A percentile compares a stretch with the other conserved stretches of the same genome.
Evolutionary conservation across 179 eudicot species (phyloP).

Genomic region (Gypsophila paniculata): DNA sequence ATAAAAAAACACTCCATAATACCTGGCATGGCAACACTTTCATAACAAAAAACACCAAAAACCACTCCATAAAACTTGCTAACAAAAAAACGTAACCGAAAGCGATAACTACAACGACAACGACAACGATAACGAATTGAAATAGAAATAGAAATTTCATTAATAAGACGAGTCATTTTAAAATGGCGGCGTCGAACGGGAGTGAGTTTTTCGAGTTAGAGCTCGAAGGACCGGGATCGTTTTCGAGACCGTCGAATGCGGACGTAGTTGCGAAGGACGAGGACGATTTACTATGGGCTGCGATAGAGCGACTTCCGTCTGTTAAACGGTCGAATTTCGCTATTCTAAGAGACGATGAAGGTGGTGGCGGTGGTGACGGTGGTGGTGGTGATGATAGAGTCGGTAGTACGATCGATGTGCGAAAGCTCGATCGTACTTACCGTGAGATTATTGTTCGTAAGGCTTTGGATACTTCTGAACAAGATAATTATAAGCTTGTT

Average conservation of each 20-base stretch:
- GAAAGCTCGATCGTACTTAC: slow-evolving; percentile 49
- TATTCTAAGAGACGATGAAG: slow-evolving; percentile 29
- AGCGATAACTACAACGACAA: too few relatives aligned
- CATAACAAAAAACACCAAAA: not conserved
- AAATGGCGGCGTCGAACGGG: slow-evolving; percentile 70
- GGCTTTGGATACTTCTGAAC: slow-evolving; percentile 73
- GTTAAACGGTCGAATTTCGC: slow-evolving; percentile 47
- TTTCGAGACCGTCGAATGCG: slow-evolving; percentile 51
- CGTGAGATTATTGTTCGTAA: slow-evolving; percentile 65
- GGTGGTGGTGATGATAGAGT: slow-evolving; percentile 12
- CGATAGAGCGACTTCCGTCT: slow-evolving; percentile 61
- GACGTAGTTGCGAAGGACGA: slow-evolving; percentile 59
- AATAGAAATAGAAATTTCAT: not conserved
- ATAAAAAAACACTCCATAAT: not conserved
- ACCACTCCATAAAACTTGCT: not conserved
- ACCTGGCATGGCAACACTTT: not conserved
- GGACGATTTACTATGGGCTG: slow-evolving; percentile 69
- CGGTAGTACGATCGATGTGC: slow-evolving; percentile 49
- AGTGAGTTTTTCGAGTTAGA: slow-evolving; percentile 64
- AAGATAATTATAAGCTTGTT: slow-evolving; percentile 68
- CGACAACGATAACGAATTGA: too few relatives aligned
- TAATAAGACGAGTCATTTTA: not conserved
- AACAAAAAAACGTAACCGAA: not conserved
- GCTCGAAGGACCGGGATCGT: slow-evolving; percentile 33
- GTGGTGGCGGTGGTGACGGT: slow-evolving; percentile 23